Evolutionary conservation across 208 protist species (phyloP), one percentile per base, ranked within the genome.

Genomic region (Acanthamoeba pearcei): DNA sequence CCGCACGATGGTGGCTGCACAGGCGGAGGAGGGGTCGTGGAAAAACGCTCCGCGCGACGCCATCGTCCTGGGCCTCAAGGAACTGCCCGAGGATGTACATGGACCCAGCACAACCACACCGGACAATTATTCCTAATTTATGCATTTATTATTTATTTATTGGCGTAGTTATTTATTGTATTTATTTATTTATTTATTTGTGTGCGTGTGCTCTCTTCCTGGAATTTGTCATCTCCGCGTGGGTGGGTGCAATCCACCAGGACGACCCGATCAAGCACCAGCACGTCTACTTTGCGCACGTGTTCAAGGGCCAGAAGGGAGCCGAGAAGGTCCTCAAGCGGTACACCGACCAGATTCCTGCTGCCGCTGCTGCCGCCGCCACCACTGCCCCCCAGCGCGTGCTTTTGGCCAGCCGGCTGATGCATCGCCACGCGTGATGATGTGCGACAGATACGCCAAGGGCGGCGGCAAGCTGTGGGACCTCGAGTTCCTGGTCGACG

Each of bases 251-350:
- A 13, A 9, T 10, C 24, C 4, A 10, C 27, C 24, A 86, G 78
- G 60, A 74, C 29, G 15, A 42, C 15, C 53, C 96, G 35, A 68
- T 97, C 12, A 5, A 1, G 10, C 97, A 98, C 83, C 94, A 35
- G 13, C 97, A 98, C 91, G 95, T 98, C 46, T 97, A 94, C 85
- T 98, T 98, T 97, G 97, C 93, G 68, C 97, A 98, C 94, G 97
- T 95, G 57, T 98, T 95, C 94, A 98, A 98, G 76, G 60, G 96
- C 42, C 97, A 98, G 93, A 90, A 64, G 0, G 97, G 97, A n/a
- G 97, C 96, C 96, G 96, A 96, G 85, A 91, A 98, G 1, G 57
- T 97, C 5, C 94, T 98, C 9, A 27, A 38, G 19, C 94, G 97
- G 68, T 98, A 97, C 90, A 74, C 15, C 4, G 10, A 10, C 9